A percentile compares a stretch with the other conserved stretches of the same genome.
Conservation (phyloP, 495 filamentous ascomycete genomes). For the Neurospora intermedia region DNA sequence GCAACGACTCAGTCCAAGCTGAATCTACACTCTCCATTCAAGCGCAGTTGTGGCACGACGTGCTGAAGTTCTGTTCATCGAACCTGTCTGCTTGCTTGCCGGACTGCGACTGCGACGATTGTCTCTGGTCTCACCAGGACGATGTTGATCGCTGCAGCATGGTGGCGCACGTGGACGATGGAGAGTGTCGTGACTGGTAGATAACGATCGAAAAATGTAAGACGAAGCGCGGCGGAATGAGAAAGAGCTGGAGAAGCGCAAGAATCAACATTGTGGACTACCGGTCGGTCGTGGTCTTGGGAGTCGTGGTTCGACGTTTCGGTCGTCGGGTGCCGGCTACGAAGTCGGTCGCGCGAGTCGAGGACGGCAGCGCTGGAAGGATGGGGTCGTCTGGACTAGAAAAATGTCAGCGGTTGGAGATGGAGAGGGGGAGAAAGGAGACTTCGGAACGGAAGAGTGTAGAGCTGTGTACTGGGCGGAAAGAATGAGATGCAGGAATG, state of each 20-base stretch:
- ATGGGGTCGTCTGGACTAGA: background rate
- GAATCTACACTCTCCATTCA: background rate
- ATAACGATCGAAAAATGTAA: background rate
- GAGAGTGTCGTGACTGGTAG: background rate
- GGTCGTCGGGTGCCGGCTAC: background rate
- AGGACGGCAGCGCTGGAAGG: background rate
- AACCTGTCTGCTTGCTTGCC: fast-evolving
- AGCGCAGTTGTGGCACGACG: background rate
- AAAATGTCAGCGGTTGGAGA: too few species aligned
- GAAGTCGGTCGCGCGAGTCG: background rate
- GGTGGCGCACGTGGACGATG: background rate
- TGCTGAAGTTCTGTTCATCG: background rate
- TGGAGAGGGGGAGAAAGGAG: too few species aligned
- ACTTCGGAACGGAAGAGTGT: background rate
- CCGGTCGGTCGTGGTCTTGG: background rate
- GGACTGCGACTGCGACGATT: background rate
- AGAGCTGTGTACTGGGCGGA: background rate
- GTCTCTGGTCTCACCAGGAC: background rate
- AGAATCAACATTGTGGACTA: background rate
- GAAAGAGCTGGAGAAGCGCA: background rate
- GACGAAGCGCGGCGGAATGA: background rate
- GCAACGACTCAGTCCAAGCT: background rate
- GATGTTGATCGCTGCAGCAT: background rate
- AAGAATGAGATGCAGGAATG: too few species aligned
- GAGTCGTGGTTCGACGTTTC: background rate